Percentiles rank a stretch among this genome's conserved stretches.
Evolutionary conservation across 805 yeast species (phyloP).

Genomic region (Sungouiozyma ichnusensis): DNA sequence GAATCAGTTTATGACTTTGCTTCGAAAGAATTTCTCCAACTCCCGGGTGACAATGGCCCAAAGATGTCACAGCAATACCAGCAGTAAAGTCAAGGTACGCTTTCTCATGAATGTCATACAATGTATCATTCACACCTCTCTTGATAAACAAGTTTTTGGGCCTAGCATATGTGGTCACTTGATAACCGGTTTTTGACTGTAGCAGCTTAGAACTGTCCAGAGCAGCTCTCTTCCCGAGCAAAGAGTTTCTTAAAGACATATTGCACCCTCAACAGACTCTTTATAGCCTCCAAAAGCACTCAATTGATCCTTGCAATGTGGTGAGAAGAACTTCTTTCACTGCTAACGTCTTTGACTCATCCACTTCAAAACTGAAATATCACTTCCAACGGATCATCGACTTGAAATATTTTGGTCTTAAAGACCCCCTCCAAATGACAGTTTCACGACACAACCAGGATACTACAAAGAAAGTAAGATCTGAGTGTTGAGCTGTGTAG

Average conservation of each 20-base stretch:
- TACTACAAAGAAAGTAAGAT: too few relatives aligned
- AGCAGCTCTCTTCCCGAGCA: not conserved
- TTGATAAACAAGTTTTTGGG: conserved; percentile 62
- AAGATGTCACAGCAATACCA: conserved; percentile 93
- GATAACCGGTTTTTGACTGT: conserved; percentile 9
- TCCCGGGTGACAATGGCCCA: conserved; percentile 78
- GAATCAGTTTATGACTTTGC: conserved; percentile 66
- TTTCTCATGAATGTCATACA: conserved; percentile 59
- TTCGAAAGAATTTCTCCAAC: conserved; percentile 60
- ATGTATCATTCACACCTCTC: conserved; percentile 68
- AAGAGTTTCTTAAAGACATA: not conserved
- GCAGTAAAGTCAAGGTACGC: conserved; percentile 85
- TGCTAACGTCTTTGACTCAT: not conserved
- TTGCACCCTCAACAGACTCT: not conserved
- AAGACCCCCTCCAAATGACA: not conserved
- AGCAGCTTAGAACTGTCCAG: not conserved
- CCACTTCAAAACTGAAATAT: not conserved
- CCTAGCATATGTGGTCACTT: conserved; percentile 71
- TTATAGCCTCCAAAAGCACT: not conserved
- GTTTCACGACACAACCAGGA: too few relatives aligned
- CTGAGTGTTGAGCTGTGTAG: too few relatives aligned
- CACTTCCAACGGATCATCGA: not conserved
- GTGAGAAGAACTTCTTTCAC: too few relatives aligned
- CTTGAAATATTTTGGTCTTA: not conserved
- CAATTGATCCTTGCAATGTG: not conserved